Conservation (phyloP, 257 asterid genomes). For the Solanum infundibuliforme region DNA sequence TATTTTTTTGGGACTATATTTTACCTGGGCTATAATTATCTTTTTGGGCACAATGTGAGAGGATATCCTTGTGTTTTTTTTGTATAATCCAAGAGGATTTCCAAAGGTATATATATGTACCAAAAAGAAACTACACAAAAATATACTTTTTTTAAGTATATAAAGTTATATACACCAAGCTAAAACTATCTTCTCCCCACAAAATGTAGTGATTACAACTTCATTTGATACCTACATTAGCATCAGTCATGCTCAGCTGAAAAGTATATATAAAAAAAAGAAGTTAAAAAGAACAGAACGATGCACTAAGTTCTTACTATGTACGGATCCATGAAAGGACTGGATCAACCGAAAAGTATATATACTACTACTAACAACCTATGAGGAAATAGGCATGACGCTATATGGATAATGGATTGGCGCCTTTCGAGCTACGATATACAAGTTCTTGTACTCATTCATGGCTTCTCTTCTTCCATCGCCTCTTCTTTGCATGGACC, state of each 20-base stretch:
- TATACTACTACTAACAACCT: not conserved
- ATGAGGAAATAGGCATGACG: not conserved
- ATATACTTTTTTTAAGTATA: not conserved
- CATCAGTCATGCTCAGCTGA: not conserved
- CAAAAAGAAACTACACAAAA: not conserved
- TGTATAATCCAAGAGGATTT: not conserved
- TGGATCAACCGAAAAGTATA: not conserved
- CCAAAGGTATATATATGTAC: not conserved
- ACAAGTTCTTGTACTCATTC: not conserved
- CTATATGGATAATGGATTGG: not conserved
- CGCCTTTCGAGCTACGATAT: not conserved
- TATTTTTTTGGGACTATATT: not conserved
- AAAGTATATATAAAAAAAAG: not conserved
- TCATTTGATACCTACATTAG: not conserved
- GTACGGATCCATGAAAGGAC: not conserved
- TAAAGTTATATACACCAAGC: not conserved
- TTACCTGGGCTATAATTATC: not conserved
- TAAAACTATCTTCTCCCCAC: not conserved
- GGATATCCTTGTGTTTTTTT: not conserved
- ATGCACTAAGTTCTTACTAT: not conserved
- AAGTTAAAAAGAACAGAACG: not conserved
- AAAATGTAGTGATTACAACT: not conserved
- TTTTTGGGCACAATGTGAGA: not conserved
- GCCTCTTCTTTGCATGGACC: not conserved
- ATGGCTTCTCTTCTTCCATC: not conserved